Percentiles rank a stretch among this genome's conserved stretches.
These are phyloP conservation scores for Pisolithus marmoratus DNA, from an alignment of 768 basidiomycete genomes.

Conservation along the genomic window DNA sequence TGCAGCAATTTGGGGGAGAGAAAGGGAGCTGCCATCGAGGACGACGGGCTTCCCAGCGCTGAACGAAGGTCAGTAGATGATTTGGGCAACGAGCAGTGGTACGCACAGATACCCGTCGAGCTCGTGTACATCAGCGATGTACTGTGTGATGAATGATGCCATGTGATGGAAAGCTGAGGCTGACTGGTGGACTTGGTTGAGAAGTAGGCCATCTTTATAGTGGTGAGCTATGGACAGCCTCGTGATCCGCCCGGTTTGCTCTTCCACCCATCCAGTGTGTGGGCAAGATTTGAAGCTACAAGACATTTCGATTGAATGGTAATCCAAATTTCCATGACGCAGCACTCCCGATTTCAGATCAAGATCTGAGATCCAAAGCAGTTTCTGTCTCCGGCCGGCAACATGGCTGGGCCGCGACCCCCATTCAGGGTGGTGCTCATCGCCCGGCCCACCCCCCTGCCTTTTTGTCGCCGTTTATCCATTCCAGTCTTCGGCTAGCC, in stretches of 20 bases:
- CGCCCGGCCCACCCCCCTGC: no score
- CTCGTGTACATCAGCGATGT: conserved; percentile 54
- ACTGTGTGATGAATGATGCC: conserved; percentile 43
- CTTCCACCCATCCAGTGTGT: neutral
- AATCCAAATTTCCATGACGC: neutral
- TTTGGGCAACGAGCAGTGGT: neutral
- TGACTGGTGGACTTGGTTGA: neutral
- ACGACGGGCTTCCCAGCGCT: conserved; percentile 60
- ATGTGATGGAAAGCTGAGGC: neutral
- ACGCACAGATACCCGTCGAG: conserved; percentile 60
- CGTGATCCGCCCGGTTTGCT: conserved; percentile 9
- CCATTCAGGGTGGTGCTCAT: neutral
- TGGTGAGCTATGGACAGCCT: conserved; percentile 3
- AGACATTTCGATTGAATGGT: conserved; percentile 12
- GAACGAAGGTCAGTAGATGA: neutral
- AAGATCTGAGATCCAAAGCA: neutral
- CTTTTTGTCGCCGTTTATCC: no score
- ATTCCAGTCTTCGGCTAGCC: no score
- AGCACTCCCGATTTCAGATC: neutral
- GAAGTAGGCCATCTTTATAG: neutral
- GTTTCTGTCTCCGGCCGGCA: neutral
- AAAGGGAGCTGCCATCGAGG: conserved; percentile 65
- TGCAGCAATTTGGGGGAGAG: conserved; percentile 75
- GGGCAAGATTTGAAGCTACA: neutral
- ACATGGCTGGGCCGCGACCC: neutral